Percentiles rank a stretch among this genome's conserved stretches.
Conservation (phyloP, 257 asterid genomes). For the Agastache rugosa region DNA sequence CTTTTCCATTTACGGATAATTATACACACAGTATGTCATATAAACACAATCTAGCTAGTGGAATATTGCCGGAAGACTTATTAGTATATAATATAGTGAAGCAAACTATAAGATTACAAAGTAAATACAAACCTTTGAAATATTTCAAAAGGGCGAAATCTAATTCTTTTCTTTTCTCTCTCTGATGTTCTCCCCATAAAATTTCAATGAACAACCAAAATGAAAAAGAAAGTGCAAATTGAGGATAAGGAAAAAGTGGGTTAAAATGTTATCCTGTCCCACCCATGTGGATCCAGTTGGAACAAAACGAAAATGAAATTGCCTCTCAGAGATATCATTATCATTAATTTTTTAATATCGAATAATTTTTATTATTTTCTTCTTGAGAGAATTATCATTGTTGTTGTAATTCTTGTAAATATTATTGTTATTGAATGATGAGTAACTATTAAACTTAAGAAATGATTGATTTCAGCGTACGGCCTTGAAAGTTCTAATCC, state of each 20-base stretch:
- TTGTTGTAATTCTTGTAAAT: not conserved
- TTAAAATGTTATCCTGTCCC: slow-evolving; percentile 45
- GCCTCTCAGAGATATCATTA: not conserved
- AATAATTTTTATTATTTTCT: not conserved
- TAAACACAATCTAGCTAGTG: not conserved
- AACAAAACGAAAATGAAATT: not conserved
- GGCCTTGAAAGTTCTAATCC: not conserved
- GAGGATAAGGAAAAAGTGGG: slow-evolving; percentile 48
- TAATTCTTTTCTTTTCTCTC: not conserved
- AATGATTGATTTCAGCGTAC: no score
- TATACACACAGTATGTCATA: not conserved
- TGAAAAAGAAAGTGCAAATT: not conserved
- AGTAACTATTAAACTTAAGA: no score
- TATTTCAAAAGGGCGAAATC: no score
- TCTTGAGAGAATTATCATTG: not conserved
- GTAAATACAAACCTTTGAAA: no score
- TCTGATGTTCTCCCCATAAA: not conserved
- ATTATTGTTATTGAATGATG: no score
- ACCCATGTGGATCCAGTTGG: slow-evolving; percentile 23
- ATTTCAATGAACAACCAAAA: not conserved
- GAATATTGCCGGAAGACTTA: not conserved
- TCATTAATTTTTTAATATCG: not conserved
- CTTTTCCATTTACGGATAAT: not conserved
- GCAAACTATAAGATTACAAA: no score
- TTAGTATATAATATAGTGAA: no score